A percentile compares a stretch with the other conserved stretches of the same genome.
Conservation (phyloP, 768 basidiomycete genomes). For the Auricularia sp. region DNA sequence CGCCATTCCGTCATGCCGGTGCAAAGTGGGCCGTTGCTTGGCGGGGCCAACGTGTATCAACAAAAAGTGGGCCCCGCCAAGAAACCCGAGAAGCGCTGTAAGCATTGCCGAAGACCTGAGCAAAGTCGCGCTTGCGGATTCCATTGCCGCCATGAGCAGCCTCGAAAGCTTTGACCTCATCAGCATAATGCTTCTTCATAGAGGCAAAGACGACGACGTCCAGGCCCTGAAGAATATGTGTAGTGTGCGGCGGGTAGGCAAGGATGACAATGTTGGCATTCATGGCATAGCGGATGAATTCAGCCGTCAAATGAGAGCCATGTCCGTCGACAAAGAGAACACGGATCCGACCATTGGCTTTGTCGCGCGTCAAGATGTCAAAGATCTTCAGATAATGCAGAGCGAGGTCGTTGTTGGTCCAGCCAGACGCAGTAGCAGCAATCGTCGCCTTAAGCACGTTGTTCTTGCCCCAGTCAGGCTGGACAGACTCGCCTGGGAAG, state of each 20-base stretch:
- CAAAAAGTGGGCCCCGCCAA: no score
- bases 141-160: not conserved
- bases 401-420: no score
- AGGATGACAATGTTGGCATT: constrained; percentile 22
- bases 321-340: constrained; percentile 32
- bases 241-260: constrained; percentile 29
- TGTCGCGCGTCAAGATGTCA: constrained; percentile 16
- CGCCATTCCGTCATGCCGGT: no score
- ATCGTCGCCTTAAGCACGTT: no score
- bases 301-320: constrained; percentile 24
- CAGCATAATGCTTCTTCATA: constrained; percentile 10
- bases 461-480: constrained; percentile 2
- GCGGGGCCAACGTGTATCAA: no score
- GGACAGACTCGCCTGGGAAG: constrained; percentile 8
- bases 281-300: constrained; percentile 20
- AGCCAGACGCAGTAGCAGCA: no score
- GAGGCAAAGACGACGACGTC: constrained; percentile 31
- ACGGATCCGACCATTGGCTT: constrained; percentile 12
- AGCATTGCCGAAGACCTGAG: not conserved
- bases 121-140: not conserved
- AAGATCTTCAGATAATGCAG: constrained; percentile 17
- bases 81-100: no score
- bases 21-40: no score
- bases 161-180: not conserved
- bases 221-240: constrained; percentile 26